Conservation (phyloP, 108 stramenopile genomes). For the Aureococcus anophagefferens region DNA sequence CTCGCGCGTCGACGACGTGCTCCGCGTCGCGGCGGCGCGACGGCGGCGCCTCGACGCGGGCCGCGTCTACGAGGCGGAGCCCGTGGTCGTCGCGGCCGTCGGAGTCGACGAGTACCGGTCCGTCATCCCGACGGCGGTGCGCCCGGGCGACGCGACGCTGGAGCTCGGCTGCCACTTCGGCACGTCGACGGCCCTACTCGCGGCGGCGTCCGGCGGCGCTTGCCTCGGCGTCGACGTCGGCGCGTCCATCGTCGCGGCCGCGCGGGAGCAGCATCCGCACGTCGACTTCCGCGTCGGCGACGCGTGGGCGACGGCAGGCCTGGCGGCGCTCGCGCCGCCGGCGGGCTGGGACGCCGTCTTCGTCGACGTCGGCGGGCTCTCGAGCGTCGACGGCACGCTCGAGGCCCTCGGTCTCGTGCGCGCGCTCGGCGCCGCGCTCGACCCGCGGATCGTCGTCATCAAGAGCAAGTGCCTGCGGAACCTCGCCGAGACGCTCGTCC, state of each 20-base stretch:
- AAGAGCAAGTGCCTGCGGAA: slow-evolving; percentile 38
- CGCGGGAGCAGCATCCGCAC: slow-evolving; percentile 25
- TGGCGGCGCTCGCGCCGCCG: slow-evolving; percentile 4
- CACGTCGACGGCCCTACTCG: slow-evolving; percentile 29
- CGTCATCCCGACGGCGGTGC: slow-evolving; percentile 29
- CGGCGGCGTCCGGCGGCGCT: slow-evolving; percentile 9
- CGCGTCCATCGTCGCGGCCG: slow-evolving; percentile 29
- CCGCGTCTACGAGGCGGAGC: slow-evolving; percentile 1
- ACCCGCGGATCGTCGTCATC: slow-evolving; percentile 40
- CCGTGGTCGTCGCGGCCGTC: slow-evolving; percentile 31
- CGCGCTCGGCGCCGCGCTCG: slow-evolving; percentile 28
- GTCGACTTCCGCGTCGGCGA: slow-evolving; percentile 38
- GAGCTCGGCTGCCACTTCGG: slow-evolving; percentile 53
- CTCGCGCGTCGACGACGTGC: no score
- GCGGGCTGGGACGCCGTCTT: slow-evolving; percentile 38
- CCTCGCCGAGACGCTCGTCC: slow-evolving; percentile 22
- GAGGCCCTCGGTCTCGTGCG: slow-evolving; percentile 30
- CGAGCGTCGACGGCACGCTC: slow-evolving; percentile 37
- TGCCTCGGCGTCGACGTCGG: slow-evolving; percentile 48
- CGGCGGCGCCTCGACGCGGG: no score
- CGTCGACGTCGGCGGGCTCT: slow-evolving; percentile 47
- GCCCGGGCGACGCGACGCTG: slow-evolving; percentile 22
- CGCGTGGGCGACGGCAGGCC: slow-evolving; percentile 36
- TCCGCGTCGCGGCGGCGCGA: no score
- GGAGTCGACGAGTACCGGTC: slow-evolving; percentile 46